These are phyloP conservation scores for Coemansia sp. DNA, from an alignment of 192 early-diverging fungal species.

Conservation along the genomic window DNA sequence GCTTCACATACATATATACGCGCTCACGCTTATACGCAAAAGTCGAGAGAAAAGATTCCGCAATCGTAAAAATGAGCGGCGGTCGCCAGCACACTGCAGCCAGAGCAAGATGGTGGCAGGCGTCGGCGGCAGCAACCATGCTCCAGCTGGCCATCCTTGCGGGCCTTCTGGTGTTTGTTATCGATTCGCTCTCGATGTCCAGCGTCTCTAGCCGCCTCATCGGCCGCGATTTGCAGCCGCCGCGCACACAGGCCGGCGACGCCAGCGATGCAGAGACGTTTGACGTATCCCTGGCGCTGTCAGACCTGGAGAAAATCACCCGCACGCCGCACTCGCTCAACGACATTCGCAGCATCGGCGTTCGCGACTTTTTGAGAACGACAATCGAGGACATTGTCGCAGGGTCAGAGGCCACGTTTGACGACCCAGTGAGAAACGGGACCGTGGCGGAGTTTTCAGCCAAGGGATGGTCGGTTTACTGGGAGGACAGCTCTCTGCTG, in stretches of 20 bases:
- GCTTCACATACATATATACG: too few species aligned
- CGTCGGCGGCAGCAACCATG: slow-evolving; percentile 3
- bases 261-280: slow-evolving; percentile 10
- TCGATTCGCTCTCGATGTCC: slow-evolving; percentile 20
- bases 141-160: slow-evolving; percentile 21
- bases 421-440: slow-evolving; percentile 30
- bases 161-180: slow-evolving; percentile 23
- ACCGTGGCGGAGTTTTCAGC: slow-evolving; percentile 30
- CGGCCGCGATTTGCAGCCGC: slow-evolving; percentile 7
- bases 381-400: slow-evolving; percentile 27
- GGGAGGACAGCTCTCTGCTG: slow-evolving; percentile 58
- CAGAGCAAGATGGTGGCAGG: slow-evolving; percentile 1
- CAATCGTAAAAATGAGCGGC: not conserved
- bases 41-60: too few species aligned
- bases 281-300: slow-evolving; percentile 40
- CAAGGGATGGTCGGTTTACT: slow-evolving; percentile 34
- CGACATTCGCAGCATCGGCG: slow-evolving; percentile 43
- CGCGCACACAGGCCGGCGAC: not conserved
- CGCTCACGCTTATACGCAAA: too few species aligned
- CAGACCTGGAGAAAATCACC: slow-evolving; percentile 31
- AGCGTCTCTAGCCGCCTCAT: slow-evolving; percentile 16
- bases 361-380: slow-evolving; percentile 41
- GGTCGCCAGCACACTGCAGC: slow-evolving; percentile 1
- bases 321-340: slow-evolving; percentile 52
- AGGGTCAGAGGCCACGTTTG: slow-evolving; percentile 20